Percentiles rank a stretch among this genome's conserved stretches.
Evolutionary conservation across 208 protist genomes (phyloP).

Genomic region (Trypanosoma melophagium): DNA sequence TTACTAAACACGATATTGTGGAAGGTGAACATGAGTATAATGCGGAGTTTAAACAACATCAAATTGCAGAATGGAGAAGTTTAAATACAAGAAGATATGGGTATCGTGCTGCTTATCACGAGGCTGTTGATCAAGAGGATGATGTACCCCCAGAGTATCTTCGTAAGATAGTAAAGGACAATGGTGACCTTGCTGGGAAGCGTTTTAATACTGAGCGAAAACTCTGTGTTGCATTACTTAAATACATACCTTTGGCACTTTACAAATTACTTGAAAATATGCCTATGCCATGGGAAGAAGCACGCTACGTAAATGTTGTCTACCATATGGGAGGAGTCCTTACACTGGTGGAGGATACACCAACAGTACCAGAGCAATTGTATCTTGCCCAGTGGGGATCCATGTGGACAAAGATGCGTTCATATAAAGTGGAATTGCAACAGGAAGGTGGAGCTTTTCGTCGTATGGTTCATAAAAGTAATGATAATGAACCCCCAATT

Average conservation of each 20-base stretch:
- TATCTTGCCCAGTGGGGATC: slow-evolving; percentile 99
- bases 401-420: slow-evolving; percentile 99
- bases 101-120: slow-evolving; percentile 64
- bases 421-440: slow-evolving; percentile 95
- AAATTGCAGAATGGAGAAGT: slow-evolving; percentile 64
- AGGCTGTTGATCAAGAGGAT: slow-evolving; percentile 70
- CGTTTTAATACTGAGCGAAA: slow-evolving; percentile 99
- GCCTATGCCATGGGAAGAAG: slow-evolving; percentile 98
- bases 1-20: background rate
- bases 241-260: slow-evolving; percentile 99
- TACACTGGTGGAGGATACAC: slow-evolving; percentile 99
- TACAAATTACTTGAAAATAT: slow-evolving; percentile 99
- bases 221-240: slow-evolving; percentile 99
- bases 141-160: slow-evolving; percentile 98
- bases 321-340: slow-evolving; percentile 99
- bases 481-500: slow-evolving; percentile 99
- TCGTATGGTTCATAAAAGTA: slow-evolving; percentile 98
- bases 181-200: slow-evolving; percentile 98
- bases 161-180: slow-evolving; percentile 99
- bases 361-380: slow-evolving; percentile 98
- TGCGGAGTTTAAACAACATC: slow-evolving; percentile 34
- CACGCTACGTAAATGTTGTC: slow-evolving; percentile 97
- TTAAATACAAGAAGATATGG: slow-evolving; percentile 72
- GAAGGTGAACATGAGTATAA: slow-evolving; percentile 29
- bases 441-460: slow-evolving; percentile 78